Base-by-base conservation (phyloP, 306 rosid species). In the Rosa chinensis region DNA sequence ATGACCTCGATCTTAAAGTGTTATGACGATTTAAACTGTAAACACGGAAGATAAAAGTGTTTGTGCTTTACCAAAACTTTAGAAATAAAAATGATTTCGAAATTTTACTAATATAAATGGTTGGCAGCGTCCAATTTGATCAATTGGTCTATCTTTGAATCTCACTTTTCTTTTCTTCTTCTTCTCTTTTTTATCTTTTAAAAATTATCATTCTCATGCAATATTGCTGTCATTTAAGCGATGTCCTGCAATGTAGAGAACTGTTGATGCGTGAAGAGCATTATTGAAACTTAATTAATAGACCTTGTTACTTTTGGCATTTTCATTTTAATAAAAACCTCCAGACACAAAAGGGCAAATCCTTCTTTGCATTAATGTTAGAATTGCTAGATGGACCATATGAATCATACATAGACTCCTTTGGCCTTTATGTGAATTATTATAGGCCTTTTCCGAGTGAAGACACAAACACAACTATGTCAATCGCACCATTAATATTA, bases 381-480 rank as follows among this genome's bases (percentile, higher is more conserved):
- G 8, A 28, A 61, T 28, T 3, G 13, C 39, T 3, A 21, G 64
- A 10, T 63, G 68, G 68, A 63, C 68, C 39, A 25, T 61, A 61
- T 61, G 67, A 61, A 61, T 61, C 68, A 13, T 28, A 58, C 32
- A n/a, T 21, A 11, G 64, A 58, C 10, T 58, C 35, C 35, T 21
- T 58, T 21, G 64, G 64, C 64, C 25, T 58, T 9, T 58, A 58
- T 0, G 13, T 42, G 42, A 42, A 74, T 56, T 40, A 56, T 21
- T 40, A 48, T 6, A 6, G 48, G 21, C 52, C 66, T 77, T 77
- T 77, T n/a, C 23, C 55, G 71, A 37, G 66, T 75, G 77, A 75
- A 68, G 72, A 69, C 84, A 76, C 17, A 78, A 75, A 77, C 52
- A 67, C 79, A 81, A 69, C 72, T 39, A 53, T 75, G 52, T 18